Evolutionary conservation across 164 flowering plant species (phyloP).

Genomic region (Umbellularia californica): DNA sequence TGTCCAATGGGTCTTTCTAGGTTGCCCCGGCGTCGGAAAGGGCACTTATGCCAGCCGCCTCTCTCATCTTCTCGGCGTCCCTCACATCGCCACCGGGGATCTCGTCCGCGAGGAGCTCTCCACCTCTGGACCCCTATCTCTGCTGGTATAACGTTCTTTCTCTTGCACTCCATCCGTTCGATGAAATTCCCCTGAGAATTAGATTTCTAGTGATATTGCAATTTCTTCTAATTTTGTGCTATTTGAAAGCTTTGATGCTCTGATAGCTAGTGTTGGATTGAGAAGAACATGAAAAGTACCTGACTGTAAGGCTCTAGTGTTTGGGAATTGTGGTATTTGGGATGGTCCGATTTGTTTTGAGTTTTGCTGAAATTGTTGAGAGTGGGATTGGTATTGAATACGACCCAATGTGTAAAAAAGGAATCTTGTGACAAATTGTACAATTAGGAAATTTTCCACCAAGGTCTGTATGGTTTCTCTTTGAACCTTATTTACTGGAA

Average conservation of each 20-base stretch:
- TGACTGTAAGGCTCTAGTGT: background rate
- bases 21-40: slow-evolving; percentile 95
- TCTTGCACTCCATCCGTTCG: background rate
- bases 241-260: background rate
- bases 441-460: too few species aligned
- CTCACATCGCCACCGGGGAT: slow-evolving; percentile 97
- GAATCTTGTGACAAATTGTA: too few species aligned
- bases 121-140: slow-evolving; percentile 61
- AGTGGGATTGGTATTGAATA: too few species aligned
- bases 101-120: slow-evolving; percentile 83
- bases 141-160: slow-evolving; percentile 36
- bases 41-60: slow-evolving; percentile 91
- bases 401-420: too few species aligned
- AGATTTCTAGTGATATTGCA: background rate
- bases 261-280: background rate
- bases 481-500: too few species aligned
- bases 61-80: slow-evolving; percentile 75
- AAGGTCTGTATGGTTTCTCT: too few species aligned
- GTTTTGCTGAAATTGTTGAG: too few species aligned
- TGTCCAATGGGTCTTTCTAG: slow-evolving; percentile 93
- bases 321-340: background rate
- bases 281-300: background rate
- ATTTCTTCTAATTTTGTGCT: background rate
- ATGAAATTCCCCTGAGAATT: background rate
- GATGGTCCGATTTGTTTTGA: too few species aligned